Conservation (phyloP, 2,329 filamentous ascomycete genomes). For the Hymenoscyphus fraxineus region DNA sequence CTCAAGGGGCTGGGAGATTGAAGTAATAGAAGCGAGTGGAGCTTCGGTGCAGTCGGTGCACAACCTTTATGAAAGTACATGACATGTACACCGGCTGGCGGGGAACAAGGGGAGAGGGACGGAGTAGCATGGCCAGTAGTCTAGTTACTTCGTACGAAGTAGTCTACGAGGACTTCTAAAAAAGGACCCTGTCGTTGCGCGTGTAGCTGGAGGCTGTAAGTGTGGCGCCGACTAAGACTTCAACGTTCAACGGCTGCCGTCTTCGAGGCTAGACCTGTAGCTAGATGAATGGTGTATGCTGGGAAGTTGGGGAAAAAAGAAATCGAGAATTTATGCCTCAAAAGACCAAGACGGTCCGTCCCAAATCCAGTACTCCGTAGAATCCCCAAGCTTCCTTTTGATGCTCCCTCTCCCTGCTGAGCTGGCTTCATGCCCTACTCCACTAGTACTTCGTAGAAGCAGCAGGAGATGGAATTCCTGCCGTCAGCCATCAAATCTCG, state of each 20-base stretch:
- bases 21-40: neutral
- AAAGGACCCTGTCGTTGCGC: neutral
- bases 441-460: too few species aligned
- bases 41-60: neutral
- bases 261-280: neutral
- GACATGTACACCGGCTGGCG: neutral
- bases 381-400: neutral
- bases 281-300: neutral
- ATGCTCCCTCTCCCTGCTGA: neutral
- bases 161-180: too few species aligned
- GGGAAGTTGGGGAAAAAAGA: neutral
- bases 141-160: too few species aligned
- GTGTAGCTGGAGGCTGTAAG: neutral
- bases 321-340: neutral
- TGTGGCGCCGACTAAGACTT: neutral
- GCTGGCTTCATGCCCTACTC: neutral
- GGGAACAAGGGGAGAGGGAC: neutral
- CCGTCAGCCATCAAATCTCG: constrained; percentile 6
- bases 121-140: neutral
- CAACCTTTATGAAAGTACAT: neutral
- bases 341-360: neutral
- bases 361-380: too few species aligned
- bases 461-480: neutral
- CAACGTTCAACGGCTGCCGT: constrained; percentile 1
- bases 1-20: neutral